These are phyloP conservation scores for Chromera velia DNA, from an alignment of 73 alveolate species.

Conservation along the genomic window DNA sequence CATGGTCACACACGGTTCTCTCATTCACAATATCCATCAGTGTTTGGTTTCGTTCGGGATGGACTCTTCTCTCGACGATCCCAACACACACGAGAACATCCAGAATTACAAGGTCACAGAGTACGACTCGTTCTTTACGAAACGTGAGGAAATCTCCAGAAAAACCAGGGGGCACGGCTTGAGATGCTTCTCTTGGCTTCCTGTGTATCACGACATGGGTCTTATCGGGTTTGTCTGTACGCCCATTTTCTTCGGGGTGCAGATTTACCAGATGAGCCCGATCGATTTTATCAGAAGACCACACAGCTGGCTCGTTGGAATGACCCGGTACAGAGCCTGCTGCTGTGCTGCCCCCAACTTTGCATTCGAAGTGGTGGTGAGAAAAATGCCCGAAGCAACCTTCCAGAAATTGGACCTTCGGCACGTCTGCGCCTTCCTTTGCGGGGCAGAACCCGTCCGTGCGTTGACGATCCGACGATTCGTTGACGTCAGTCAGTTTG, in stretches of 20 bases:
- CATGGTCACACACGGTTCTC: conserved; percentile 8
- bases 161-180: not conserved
- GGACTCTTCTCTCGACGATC: not conserved
- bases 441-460: not conserved
- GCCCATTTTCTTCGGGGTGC: not conserved
- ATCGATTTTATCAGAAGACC: not conserved
- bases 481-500: not conserved
- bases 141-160: not conserved
- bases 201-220: not conserved
- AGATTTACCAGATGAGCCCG: not conserved
- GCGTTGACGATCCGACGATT: not conserved
- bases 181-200: not conserved
- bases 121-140: not conserved
- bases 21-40: not conserved
- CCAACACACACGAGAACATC: not conserved
- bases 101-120: not conserved
- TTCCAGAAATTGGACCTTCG: not conserved
- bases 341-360: not conserved
- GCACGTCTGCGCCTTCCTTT: not conserved
- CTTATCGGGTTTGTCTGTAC: not conserved
- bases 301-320: not conserved
- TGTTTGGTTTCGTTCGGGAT: not conserved
- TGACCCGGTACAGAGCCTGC: not conserved
- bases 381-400: not conserved
- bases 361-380: not conserved